Conservation (phyloP, 2,329 filamentous ascomycete species). For the Amauroascus verrucosus region DNA sequence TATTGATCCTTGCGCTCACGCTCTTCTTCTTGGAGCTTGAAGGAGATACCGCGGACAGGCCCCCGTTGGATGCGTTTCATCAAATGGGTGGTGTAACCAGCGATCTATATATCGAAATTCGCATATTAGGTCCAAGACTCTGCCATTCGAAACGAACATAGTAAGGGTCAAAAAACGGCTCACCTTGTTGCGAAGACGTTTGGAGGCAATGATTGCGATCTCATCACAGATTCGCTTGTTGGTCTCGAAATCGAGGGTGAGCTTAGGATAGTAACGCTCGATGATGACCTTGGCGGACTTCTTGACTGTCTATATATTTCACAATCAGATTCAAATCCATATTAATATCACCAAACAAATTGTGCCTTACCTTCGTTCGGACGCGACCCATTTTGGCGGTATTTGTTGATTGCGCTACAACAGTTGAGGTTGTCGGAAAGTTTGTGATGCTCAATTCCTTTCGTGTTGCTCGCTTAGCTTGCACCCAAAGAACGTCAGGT, state of each 20-base stretch:
- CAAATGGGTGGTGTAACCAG: slow-evolving; percentile 94
- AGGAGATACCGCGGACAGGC: slow-evolving; percentile 98
- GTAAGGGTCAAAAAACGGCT: slow-evolving; percentile 13
- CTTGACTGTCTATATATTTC: slow-evolving; percentile 53
- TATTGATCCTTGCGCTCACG: slow-evolving; percentile 99
- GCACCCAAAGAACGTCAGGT: background rate
- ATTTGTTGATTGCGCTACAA: slow-evolving; percentile 12
- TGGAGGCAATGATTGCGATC: slow-evolving; percentile 97
- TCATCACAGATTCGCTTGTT: slow-evolving; percentile 99
- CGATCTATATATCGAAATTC: slow-evolving; percentile 54
- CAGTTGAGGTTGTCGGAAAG: slow-evolving; percentile 35
- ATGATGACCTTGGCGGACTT: slow-evolving; percentile 99
- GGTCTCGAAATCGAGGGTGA: slow-evolving; percentile 99
- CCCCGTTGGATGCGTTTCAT: slow-evolving; percentile 99
- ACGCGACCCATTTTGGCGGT: slow-evolving; percentile 20
- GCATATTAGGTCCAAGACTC: background rate
- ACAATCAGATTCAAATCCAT: slow-evolving; percentile 4
- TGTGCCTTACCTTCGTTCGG: slow-evolving; percentile 20
- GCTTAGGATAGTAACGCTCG: slow-evolving; percentile 93
- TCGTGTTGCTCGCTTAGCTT: slow-evolving; percentile 7
- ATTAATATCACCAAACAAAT: background rate
- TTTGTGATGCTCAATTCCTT: slow-evolving; percentile 2
- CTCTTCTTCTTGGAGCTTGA: slow-evolving; percentile 99
- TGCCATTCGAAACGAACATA: background rate
- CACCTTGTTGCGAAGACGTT: slow-evolving; percentile 99